phyloP scores from a whole-genome alignment of 2,329 filamentous ascomycete species.

The Epichloe amarillans region DNA sequence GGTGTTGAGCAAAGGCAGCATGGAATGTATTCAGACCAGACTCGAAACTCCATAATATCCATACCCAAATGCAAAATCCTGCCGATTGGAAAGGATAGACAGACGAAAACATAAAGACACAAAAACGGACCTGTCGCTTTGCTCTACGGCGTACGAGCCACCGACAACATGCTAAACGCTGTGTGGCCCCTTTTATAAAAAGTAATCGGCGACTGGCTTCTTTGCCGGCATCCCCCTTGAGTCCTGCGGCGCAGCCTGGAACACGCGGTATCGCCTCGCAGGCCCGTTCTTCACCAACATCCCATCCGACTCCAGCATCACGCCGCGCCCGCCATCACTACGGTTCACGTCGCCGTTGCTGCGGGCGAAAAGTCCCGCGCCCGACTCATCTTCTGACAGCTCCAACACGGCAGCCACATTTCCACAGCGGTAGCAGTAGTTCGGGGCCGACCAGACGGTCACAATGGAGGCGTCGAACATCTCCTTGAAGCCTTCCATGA shows the following conservation, averaged over 20 bases:
- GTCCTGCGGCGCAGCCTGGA: constrained; percentile 93
- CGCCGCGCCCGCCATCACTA: constrained; percentile 37
- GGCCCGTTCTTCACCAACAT: constrained; percentile 47
- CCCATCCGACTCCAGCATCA: constrained; percentile 34
- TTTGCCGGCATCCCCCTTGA: constrained; percentile 92
- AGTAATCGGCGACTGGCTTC: constrained; percentile 96
- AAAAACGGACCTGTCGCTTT: background rate
- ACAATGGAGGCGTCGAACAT: constrained; percentile 97
- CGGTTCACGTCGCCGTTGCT: constrained; percentile 57
- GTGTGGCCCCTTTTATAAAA: constrained; percentile 41
- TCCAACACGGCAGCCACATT: constrained; percentile 94
- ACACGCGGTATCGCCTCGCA: constrained; percentile 82
- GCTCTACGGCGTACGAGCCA: background rate
- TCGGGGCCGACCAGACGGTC: constrained; percentile 96
- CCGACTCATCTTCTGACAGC: constrained; percentile 75
- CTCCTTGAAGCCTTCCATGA: constrained; percentile 99
- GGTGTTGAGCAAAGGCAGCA: too few species aligned
- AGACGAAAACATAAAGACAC: background rate
- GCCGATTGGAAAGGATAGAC: background rate
- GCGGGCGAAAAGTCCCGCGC: constrained; percentile 53
- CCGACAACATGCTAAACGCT: background rate
- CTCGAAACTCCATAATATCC: background rate
- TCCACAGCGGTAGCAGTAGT: constrained; percentile 92
- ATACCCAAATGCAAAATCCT: background rate
- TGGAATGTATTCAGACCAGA: background rate